These are phyloP conservation scores for Salix udensis DNA, from an alignment of 345 rosid genomes.

Conservation along the genomic window DNA sequence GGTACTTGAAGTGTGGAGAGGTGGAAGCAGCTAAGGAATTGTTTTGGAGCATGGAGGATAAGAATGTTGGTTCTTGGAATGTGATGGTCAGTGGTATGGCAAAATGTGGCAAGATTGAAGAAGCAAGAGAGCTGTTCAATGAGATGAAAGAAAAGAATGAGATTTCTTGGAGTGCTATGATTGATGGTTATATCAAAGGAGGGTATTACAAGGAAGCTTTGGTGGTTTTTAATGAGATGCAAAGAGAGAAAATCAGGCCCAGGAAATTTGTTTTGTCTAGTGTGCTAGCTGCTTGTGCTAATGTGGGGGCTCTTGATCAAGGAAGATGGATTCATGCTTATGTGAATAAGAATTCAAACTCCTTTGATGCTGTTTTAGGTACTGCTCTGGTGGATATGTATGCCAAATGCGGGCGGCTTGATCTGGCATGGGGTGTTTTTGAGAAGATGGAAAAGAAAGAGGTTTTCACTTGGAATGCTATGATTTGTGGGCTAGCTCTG, in stretches of 20 bases:
- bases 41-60: slow-evolving; percentile 29
- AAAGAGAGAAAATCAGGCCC: slow-evolving; percentile 26
- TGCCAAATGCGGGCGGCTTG: slow-evolving; percentile 42
- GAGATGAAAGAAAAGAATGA: slow-evolving; percentile 37
- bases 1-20: slow-evolving; percentile 39
- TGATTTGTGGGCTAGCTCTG: slow-evolving; percentile 43
- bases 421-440: slow-evolving; percentile 45
- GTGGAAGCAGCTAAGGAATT: slow-evolving; percentile 31
- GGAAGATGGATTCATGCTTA: slow-evolving; percentile 47
- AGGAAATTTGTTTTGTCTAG: slow-evolving; percentile 33
- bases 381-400: slow-evolving; percentile 48
- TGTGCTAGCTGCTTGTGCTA: slow-evolving; percentile 39
- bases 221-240: slow-evolving; percentile 39
- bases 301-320: slow-evolving; percentile 43
- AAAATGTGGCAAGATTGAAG: slow-evolving; percentile 32
- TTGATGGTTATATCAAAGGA: slow-evolving; percentile 41
- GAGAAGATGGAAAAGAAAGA: slow-evolving; percentile 32
- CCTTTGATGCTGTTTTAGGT: slow-evolving; percentile 34
- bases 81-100: slow-evolving; percentile 41
- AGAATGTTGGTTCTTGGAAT: slow-evolving; percentile 40
- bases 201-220: slow-evolving; percentile 39
- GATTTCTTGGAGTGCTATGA: slow-evolving; percentile 49
- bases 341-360: slow-evolving; percentile 20
- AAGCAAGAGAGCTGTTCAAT: slow-evolving; percentile 43
- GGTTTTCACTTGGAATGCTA: slow-evolving; percentile 46